phyloP scores from a whole-genome alignment of 228 moss, liverwort and hornwort species.

The Sphagnum magellanicum region DNA sequence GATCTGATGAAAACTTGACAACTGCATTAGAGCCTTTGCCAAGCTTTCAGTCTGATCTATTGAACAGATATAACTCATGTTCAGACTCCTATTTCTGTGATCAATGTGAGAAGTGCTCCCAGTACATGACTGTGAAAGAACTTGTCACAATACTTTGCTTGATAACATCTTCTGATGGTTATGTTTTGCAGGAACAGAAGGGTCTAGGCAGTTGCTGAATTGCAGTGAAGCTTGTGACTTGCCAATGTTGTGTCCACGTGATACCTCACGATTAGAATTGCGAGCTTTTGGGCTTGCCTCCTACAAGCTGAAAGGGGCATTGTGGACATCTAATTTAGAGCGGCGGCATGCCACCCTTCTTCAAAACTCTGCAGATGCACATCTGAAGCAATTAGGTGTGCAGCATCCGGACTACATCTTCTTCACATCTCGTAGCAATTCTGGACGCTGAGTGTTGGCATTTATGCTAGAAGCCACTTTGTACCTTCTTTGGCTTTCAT shows the following conservation, averaged over 20 bases:
- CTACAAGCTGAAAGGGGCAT: slow-evolving; percentile 34
- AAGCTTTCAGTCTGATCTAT: no score
- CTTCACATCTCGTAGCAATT: slow-evolving; percentile 28
- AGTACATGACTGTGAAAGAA: no score
- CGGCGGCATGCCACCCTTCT: slow-evolving; percentile 15
- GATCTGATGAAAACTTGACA: not conserved
- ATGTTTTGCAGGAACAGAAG: not conserved
- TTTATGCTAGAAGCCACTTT: slow-evolving; percentile 31
- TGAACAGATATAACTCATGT: no score
- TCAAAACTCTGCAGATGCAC: slow-evolving; percentile 23
- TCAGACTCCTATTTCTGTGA: no score
- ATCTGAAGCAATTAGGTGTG: slow-evolving; percentile 31
- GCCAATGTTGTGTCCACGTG: slow-evolving; percentile 8
- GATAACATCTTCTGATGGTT: no score
- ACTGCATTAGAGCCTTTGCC: no score
- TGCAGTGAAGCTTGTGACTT: slow-evolving; percentile 8
- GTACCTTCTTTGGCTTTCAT: slow-evolving; percentile 30
- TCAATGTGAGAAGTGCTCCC: no score
- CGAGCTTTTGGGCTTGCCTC: slow-evolving; percentile 47
- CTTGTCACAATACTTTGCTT: no score
- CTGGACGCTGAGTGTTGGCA: slow-evolving; percentile 29
- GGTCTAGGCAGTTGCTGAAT: slow-evolving; percentile 10
- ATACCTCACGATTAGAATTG: slow-evolving; percentile 10
- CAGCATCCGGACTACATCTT: slow-evolving; percentile 40
- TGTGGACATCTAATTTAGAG: slow-evolving; percentile 37